These are phyloP conservation scores for Populus davidiana DNA, from an alignment of 345 rosid genomes.

Conservation along the genomic window DNA sequence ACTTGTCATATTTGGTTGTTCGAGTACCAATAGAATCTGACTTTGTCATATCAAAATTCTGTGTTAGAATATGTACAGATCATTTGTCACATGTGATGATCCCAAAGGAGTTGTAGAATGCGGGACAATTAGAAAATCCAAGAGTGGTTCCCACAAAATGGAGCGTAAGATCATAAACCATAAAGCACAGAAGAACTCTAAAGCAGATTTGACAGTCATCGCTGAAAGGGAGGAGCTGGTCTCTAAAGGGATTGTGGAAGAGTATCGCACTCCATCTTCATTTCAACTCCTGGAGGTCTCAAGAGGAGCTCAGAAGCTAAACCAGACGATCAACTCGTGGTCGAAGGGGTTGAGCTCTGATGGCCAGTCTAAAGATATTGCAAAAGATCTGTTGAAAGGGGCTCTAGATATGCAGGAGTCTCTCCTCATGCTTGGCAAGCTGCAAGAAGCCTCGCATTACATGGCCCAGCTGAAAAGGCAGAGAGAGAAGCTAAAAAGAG, in stretches of 20 bases:
- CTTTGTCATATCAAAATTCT: constrained; percentile 13
- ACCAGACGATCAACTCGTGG: constrained; percentile 61
- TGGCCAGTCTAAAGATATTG: constrained; percentile 52
- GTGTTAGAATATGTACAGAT: constrained; percentile 71
- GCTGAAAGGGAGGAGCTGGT: constrained; percentile 31
- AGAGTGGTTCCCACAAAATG: constrained; percentile 37
- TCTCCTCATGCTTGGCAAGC: constrained; percentile 59
- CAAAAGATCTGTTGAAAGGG: constrained; percentile 70
- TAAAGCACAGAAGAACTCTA: constrained; percentile 25
- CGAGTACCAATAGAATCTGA: constrained; percentile 13
- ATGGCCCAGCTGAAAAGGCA: constrained; percentile 47
- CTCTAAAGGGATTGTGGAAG: constrained; percentile 23
- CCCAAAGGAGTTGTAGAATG: constrained; percentile 81
- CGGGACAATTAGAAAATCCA: constrained; percentile 65
- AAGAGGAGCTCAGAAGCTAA: constrained; percentile 76
- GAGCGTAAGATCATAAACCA: constrained; percentile 34
- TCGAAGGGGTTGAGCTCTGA: constrained; percentile 45
- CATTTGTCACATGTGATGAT: constrained; percentile 85
- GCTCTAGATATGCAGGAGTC: constrained; percentile 90
- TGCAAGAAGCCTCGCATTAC: constrained; percentile 67
- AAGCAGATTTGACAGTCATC: constrained; percentile 12
- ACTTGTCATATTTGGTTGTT: constrained; percentile 11
- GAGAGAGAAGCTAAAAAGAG: constrained; percentile 26
- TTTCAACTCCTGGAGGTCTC: constrained; percentile 75
- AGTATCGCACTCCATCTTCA: constrained; percentile 36